A percentile compares a stretch with the other conserved stretches of the same genome.
Conservation (phyloP, 179 eudicot species). For the Spinacia oleracea region DNA sequence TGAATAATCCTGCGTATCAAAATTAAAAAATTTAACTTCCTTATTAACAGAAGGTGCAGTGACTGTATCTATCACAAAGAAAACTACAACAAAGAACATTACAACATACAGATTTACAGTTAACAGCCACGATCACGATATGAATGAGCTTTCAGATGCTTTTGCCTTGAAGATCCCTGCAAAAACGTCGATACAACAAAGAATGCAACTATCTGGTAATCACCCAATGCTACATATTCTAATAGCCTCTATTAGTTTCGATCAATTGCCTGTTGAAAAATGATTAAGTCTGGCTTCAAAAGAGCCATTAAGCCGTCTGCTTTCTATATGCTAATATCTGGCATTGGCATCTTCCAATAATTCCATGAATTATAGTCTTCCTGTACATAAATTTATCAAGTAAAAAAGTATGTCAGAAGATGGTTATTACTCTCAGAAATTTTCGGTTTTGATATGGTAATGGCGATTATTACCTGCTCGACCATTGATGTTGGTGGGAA, state of each 20-base stretch:
- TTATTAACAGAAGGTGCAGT: background rate
- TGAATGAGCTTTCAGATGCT: background rate
- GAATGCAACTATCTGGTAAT: constrained; percentile 7
- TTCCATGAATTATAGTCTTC: constrained; percentile 95
- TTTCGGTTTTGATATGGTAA: background rate
- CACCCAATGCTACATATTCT: constrained; percentile 3
- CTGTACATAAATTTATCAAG: constrained; percentile 38
- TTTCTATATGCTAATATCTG: constrained; percentile 39
- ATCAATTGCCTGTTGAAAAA: background rate
- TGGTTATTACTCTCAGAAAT: background rate
- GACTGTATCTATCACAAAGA: too few relatives aligned
- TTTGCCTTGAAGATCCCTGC: constrained; percentile 11
- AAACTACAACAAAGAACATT: background rate
- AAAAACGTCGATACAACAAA: constrained; percentile 18
- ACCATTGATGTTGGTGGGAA: constrained; percentile 94
- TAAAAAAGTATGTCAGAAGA: background rate
- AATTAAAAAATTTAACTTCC: background rate
- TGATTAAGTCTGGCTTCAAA: background rate
- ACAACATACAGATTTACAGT: constrained; percentile 16
- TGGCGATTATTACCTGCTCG: constrained; percentile 64
- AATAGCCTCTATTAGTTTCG: background rate
- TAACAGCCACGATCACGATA: background rate
- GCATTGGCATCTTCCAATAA: constrained; percentile 82
- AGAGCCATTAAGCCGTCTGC: background rate
- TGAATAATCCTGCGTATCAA: background rate